Evolutionary conservation across 179 eudicot genomes (phyloP), one percentile per base, ranked within the genome.

Genomic region (Sideroxylon spinosum): DNA sequence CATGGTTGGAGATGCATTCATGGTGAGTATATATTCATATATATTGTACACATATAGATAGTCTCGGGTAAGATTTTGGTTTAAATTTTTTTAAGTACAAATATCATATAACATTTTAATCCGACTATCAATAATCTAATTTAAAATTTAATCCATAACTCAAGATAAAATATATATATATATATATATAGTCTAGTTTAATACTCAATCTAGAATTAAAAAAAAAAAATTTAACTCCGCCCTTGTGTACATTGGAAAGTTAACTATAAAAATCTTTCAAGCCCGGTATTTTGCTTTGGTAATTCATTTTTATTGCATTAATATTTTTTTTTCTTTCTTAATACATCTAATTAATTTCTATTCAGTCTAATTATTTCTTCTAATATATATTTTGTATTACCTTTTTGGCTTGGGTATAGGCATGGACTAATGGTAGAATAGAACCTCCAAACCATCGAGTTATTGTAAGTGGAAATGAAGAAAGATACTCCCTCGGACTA

Each of bases 1-100:
- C 85, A 83, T 86, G 85, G 88, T 85, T 26, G 88, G 88, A 10
- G 88, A 86, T 64, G 84, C 80, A 37, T 86, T 82, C 80, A 83
- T 62, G 86, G 88, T 86, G 60, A 57, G 73, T 46, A 16, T 14
- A 1, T 37, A 3, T 37, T 3, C 5, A 37, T 37, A 37, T 72
- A 2, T 17, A 44, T 28, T 16, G 59, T 13, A 56, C 10, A 52
- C 6, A n/a, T 13, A 16, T 10, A 11, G n/a, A n/a, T n/a, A n/a
- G n/a, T n/a, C n/a, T n/a, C n/a, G n/a, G n/a, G n/a, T n/a, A n/a
- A n/a, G n/a, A n/a, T n/a, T n/a, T n/a, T n/a, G n/a, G n/a, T n/a
- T n/a, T n/a, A n/a, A n/a, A n/a, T n/a, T n/a, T n/a, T n/a, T n/a
- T n/a, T n/a, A n/a, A n/a, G n/a, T n/a, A n/a, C n/a, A n/a, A n/a